phyloP scores from a whole-genome alignment of 257 asterid genomes.

The Primulina huaijiensis region DNA sequence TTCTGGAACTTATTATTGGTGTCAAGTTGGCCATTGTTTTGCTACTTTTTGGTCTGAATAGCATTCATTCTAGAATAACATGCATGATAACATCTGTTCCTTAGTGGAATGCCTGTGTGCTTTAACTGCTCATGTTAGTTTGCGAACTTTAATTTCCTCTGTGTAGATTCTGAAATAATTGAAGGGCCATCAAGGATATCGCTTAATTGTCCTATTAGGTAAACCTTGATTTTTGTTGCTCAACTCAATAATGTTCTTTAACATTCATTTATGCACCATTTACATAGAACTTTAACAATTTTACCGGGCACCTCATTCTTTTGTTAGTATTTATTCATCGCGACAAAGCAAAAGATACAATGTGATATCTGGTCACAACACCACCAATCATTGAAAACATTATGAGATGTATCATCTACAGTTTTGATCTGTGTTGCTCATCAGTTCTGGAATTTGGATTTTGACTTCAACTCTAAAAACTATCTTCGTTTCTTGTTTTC shows the following conservation, averaged over 20 bases:
- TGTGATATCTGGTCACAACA: not conserved
- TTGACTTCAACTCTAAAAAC: conserved; percentile 19
- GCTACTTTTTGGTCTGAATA: conserved; percentile 13
- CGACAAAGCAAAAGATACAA: conserved; percentile 12
- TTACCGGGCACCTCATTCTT: not conserved
- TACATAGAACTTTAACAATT: not conserved
- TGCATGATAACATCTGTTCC: not conserved
- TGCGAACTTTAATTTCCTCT: conserved; percentile 21
- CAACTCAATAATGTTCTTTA: conserved; percentile 11
- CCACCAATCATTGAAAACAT: not conserved
- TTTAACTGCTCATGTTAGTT: conserved; percentile 17
- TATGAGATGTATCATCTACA: not conserved
- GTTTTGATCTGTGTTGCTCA: conserved; percentile 1
- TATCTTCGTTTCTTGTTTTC: conserved; percentile 10
- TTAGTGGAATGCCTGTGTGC: conserved; percentile 4
- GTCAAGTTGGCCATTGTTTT: conserved; percentile 17
- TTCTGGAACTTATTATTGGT: not conserved
- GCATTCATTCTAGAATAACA: not conserved
- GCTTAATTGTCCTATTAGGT: conserved; percentile 94
- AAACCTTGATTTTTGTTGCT: conserved; percentile 27
- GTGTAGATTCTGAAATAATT: conserved; percentile 75
- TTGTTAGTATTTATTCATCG: conserved; percentile 1
- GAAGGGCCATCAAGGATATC: conserved; percentile 89
- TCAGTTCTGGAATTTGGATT: conserved; percentile 5
- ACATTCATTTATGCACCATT: conserved; percentile 7